Evolutionary conservation across 1,284 basidiomycete species (phyloP).

Genomic region (Irpex sp.): DNA sequence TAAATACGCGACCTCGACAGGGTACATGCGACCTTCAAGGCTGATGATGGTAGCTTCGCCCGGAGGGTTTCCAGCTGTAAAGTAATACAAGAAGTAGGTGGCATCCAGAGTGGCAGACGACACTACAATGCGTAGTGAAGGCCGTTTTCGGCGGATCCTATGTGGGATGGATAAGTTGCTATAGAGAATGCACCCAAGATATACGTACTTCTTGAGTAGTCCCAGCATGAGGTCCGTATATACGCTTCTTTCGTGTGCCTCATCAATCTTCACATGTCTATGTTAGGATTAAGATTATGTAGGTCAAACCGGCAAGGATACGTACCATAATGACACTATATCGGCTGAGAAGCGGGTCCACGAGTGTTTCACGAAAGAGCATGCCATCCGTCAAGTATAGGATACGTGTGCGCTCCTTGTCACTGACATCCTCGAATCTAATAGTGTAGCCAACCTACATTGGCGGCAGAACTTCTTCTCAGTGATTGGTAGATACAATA

Average conservation of each 20-base stretch:
- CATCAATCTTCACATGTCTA: constrained; percentile 70
- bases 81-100: constrained; percentile 84
- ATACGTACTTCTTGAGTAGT: constrained; percentile 79
- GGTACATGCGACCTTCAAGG: constrained; percentile 90
- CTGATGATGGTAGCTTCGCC: constrained; percentile 78
- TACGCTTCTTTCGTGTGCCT: constrained; percentile 94
- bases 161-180: neutral
- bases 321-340: constrained; percentile 95
- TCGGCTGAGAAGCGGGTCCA: constrained; percentile 83
- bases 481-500: neutral
- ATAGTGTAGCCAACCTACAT: constrained; percentile 93
- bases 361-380: constrained; percentile 91
- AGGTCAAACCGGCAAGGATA: constrained; percentile 8
- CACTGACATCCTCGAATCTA: constrained; percentile 92
- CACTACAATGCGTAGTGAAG: constrained; percentile 85
- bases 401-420: constrained; percentile 81
- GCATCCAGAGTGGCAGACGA: constrained; percentile 97
- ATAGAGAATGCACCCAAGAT: neutral
- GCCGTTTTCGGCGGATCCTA: constrained; percentile 87
- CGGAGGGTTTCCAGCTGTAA: constrained; percentile 50
- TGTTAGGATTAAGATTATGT: constrained; percentile 14
- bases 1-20: constrained; percentile 81
- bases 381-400: constrained; percentile 98
- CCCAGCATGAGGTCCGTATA: constrained; percentile 95
- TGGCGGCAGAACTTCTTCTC: neutral